phyloP scores from a whole-genome alignment of 352 stramenopile species.

The Pythium dissimile region DNA sequence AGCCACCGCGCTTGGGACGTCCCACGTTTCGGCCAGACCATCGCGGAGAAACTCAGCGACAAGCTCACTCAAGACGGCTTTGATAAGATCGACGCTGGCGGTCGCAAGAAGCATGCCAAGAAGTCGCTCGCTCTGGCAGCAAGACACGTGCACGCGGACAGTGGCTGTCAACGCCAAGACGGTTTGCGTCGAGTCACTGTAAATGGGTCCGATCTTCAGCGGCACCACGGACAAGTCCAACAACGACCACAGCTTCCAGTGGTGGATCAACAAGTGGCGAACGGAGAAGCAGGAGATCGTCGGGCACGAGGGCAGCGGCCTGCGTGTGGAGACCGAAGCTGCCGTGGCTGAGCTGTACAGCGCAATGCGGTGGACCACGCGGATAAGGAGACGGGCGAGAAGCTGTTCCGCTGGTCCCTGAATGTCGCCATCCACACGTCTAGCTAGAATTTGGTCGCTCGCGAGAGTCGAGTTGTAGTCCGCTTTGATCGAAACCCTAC shows the following conservation, averaged over 20 bases:
- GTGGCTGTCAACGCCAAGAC: constrained; percentile 32
- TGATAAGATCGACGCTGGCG: constrained; percentile 26
- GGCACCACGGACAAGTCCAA: constrained; percentile 38
- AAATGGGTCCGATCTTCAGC: constrained; percentile 53
- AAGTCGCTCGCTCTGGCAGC: constrained; percentile 46
- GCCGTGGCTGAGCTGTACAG: too few species aligned
- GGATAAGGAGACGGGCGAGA: too few species aligned
- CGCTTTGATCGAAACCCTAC: too few species aligned
- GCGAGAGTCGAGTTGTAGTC: too few species aligned
- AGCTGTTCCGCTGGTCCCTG: too few species aligned
- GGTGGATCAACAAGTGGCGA: constrained; percentile 47
- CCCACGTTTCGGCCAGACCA: constrained; percentile 13
- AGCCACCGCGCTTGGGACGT: constrained; percentile 7
- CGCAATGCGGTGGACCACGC: too few species aligned
- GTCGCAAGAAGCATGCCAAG: constrained; percentile 30
- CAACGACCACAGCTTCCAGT: constrained; percentile 44
- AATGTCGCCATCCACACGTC: too few species aligned
- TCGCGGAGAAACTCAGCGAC: constrained; percentile 33
- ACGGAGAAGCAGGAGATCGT: constrained; percentile 26
- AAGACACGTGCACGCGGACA: constrained; percentile 39
- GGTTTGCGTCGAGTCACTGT: constrained; percentile 35
- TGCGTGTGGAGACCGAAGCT: too few species aligned
- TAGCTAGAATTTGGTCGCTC: too few species aligned
- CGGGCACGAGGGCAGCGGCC: too few species aligned
- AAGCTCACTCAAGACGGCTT: constrained; percentile 33